Percentiles rank a stretch among this genome's conserved stretches.
These are phyloP conservation scores for Mucor piriformis DNA, from an alignment of 371 early-diverging fungal species.

Conservation along the genomic window DNA sequence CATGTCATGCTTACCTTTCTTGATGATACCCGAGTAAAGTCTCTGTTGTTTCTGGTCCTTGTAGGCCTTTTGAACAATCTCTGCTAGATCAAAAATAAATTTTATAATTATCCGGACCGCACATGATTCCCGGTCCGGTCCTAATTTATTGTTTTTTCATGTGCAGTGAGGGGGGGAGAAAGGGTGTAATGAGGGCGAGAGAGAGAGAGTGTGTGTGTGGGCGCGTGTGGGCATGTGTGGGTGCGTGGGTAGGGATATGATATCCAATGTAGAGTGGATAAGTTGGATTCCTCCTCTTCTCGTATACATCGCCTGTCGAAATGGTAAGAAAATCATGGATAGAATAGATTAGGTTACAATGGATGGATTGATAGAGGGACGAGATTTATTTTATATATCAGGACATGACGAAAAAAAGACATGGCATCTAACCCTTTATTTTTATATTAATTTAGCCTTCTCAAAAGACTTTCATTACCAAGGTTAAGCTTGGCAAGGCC, in stretches of 20 bases:
- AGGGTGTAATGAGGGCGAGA: neutral
- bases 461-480: conserved; percentile 95
- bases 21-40: conserved; percentile 21
- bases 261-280: conserved; percentile 6
- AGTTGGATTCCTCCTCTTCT: conserved; percentile 9
- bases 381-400: no score
- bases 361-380: neutral
- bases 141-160: no score
- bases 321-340: conserved; percentile 7
- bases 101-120: neutral
- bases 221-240: neutral
- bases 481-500: conserved; percentile 98
- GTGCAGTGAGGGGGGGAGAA: neutral
- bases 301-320: conserved; percentile 25
- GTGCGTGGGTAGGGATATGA: neutral
- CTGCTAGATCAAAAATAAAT: conserved; percentile 1
- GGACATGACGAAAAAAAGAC: neutral
- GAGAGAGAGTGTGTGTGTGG: neutral
- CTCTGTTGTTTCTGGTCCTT: conserved; percentile 14
- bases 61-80: conserved; percentile 17
- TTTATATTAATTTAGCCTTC: conserved; percentile 70
- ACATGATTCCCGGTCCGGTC: neutral
- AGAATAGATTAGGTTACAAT: neutral
- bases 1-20: conserved; percentile 4
- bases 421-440: neutral